phyloP scores from a whole-genome alignment of 179 eudicot species.

The Heliamphora pulchella region DNA sequence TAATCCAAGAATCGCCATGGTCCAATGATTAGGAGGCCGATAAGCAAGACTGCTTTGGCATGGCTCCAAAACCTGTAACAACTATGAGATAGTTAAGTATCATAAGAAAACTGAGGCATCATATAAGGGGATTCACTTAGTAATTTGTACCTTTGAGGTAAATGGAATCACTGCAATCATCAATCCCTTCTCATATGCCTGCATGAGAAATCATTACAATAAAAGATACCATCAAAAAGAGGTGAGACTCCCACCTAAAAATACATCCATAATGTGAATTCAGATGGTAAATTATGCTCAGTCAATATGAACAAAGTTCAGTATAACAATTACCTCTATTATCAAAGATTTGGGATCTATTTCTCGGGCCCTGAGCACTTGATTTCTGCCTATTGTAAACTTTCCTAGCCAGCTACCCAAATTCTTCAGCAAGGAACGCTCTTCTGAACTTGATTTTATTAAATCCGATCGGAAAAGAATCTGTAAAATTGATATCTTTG shows the following conservation, averaged over 20 bases:
- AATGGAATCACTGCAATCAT: conserved; percentile 88
- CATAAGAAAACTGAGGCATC: conserved; percentile 4
- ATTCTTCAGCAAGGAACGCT: neutral
- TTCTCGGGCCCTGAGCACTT: conserved; percentile 63
- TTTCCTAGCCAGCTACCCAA: neutral
- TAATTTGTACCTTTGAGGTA: conserved; percentile 65
- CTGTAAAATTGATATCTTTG: conserved; percentile 22
- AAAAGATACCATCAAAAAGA: neutral
- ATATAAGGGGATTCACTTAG: neutral
- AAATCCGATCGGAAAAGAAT: neutral
- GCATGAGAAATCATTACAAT: conserved; percentile 14
- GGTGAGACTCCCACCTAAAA: neutral
- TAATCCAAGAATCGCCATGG: conserved; percentile 68
- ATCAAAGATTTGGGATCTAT: conserved; percentile 76
- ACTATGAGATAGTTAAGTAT: conserved; percentile 2
- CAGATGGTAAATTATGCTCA: neutral
- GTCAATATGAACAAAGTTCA: neutral
- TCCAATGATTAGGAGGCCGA: conserved; percentile 91
- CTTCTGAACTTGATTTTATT: neutral
- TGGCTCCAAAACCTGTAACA: conserved; percentile 68
- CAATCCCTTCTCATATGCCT: conserved; percentile 86
- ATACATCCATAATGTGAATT: neutral
- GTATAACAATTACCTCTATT: conserved; percentile 44
- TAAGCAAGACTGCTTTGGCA: conserved; percentile 69
- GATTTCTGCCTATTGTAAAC: conserved; percentile 32